Evolutionary conservation across 2,329 filamentous ascomycete species (phyloP).

Genomic region (Fusarium sp.): DNA sequence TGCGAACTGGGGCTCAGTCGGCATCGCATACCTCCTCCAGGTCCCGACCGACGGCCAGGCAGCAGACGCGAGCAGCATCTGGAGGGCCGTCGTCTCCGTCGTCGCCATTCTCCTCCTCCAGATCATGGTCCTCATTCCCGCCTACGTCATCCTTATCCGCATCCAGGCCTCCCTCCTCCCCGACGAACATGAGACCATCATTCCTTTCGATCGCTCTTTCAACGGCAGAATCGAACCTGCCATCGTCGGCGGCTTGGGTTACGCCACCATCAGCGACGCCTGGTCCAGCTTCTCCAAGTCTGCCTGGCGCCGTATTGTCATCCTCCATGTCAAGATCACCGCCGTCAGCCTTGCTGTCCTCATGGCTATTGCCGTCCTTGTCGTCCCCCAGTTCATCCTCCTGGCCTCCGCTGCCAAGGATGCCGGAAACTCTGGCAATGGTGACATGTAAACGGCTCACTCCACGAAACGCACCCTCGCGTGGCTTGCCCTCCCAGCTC

Average conservation of each 20-base stretch:
- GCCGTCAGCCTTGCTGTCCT: slow-evolving; percentile 66
- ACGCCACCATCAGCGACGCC: slow-evolving; percentile 80
- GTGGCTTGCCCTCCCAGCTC: not conserved
- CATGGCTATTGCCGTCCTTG: slow-evolving; percentile 62
- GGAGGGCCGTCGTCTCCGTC: slow-evolving; percentile 66
- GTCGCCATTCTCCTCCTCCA: slow-evolving; percentile 62
- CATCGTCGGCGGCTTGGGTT: slow-evolving; percentile 80
- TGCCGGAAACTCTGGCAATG: slow-evolving; percentile 7
- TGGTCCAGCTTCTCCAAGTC: slow-evolving; percentile 84
- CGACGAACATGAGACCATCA: slow-evolving; percentile 85
- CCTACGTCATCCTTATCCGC: slow-evolving; percentile 82
- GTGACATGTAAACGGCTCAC: slow-evolving; percentile 21
- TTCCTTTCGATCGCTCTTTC: slow-evolving; percentile 92
- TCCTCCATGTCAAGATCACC: slow-evolving; percentile 82
- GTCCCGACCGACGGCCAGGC: slow-evolving; percentile 58
- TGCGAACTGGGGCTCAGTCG: slow-evolving; percentile 63
- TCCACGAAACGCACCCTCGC: not conserved
- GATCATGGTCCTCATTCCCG: slow-evolving; percentile 80
- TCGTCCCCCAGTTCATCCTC: slow-evolving; percentile 68
- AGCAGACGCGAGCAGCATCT: slow-evolving; percentile 54
- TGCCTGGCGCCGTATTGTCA: slow-evolving; percentile 80
- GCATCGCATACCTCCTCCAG: slow-evolving; percentile 61
- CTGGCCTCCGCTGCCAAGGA: slow-evolving; percentile 45
- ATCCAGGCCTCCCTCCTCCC: slow-evolving; percentile 91
- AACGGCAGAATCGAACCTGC: slow-evolving; percentile 82